Base-by-base conservation (phyloP, 2,329 filamentous ascomycete species). In the Thielaviopsis populi region DNA sequence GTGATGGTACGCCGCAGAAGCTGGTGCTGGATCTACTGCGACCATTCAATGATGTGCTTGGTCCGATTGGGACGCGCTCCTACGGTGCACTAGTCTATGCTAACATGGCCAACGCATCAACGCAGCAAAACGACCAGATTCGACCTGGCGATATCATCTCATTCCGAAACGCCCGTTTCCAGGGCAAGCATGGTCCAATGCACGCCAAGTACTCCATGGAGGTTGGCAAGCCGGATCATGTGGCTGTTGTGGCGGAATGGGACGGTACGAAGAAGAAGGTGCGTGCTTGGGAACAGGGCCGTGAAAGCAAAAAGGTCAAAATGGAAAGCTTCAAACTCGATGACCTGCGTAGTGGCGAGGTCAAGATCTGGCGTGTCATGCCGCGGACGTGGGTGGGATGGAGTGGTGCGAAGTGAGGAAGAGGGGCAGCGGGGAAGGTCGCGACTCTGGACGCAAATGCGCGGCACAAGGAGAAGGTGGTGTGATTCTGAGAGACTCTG, bases 201-300 rank as follows among this genome's bases (percentile, higher is more conserved):
- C 91, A 97, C 72, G 87, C 89, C 68, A 97, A 96, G 74, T 99
- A 99, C 74, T 86, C 80, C 59, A 78, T 84, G 62, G 94, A 99
- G 69, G 89, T 96, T 0, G 91, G 91, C 68, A 94, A 89, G 72
- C 83, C 83, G 3, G 89, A 92, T 68, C 94, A 99, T 70, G 92
- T 97, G 0, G 94, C 83, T 1, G 78, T 99, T 1, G 92, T 99
- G 3, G 83, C 90, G 10, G 94, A 99, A 73, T 99, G 94, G 94
- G 94, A 99, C 73, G 94, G 94, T 2, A 95, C 90, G 48, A 96
- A 96, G 82, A 96, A 96, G 81, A 96, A 97, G 80, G 87, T 99
- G 30, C 79, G 91, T 33, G 91, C 87, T 1, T 97, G 90, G 89
- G 94, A 97, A 74, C 94, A 99, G 73, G 92, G 92, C 0, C 79